Evolutionary conservation across 108 stramenopile genomes (phyloP).

Genomic region (Nitzschia inconspicua): DNA sequence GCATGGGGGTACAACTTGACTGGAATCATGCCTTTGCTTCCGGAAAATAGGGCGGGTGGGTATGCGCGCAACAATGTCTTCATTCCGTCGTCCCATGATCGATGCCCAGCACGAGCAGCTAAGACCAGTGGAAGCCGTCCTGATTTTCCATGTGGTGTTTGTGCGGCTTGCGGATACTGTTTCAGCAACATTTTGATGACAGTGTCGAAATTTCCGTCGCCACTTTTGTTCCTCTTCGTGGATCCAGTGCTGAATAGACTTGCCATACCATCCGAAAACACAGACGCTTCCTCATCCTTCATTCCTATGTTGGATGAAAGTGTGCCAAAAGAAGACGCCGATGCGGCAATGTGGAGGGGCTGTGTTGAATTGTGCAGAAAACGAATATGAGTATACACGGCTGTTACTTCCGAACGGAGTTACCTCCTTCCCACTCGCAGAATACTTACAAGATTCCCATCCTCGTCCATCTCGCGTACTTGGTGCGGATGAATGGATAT

Average conservation of each 20-base stretch:
- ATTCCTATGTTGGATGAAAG: background rate
- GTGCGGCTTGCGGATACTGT: conserved; percentile 40
- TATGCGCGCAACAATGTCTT: conserved; percentile 32
- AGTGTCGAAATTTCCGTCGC: conserved; percentile 20
- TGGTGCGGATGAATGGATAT: conserved; percentile 47
- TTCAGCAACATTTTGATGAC: conserved; percentile 38
- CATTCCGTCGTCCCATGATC: conserved; percentile 46
- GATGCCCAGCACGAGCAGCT: conserved; percentile 26
- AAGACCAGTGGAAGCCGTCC: conserved; percentile 41
- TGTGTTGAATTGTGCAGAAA: background rate
- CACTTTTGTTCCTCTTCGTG: background rate
- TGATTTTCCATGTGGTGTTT: conserved; percentile 30
- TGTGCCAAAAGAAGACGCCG: conserved; percentile 21
- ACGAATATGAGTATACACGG: background rate
- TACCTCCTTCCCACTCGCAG: background rate
- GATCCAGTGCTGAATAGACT: background rate
- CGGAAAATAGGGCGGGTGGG: conserved; percentile 36
- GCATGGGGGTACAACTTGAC: conserved; percentile 33
- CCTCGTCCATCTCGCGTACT: conserved; percentile 56
- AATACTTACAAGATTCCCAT: conserved; percentile 32
- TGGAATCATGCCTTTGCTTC: conserved; percentile 3
- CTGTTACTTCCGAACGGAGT: background rate
- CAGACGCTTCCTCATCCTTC: conserved; percentile 11
- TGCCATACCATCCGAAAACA: conserved; percentile 8
- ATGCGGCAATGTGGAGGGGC: conserved; percentile 52